Base-by-base conservation (phyloP, 164 flowering plant species). In the Hamamelis virginiana region DNA sequence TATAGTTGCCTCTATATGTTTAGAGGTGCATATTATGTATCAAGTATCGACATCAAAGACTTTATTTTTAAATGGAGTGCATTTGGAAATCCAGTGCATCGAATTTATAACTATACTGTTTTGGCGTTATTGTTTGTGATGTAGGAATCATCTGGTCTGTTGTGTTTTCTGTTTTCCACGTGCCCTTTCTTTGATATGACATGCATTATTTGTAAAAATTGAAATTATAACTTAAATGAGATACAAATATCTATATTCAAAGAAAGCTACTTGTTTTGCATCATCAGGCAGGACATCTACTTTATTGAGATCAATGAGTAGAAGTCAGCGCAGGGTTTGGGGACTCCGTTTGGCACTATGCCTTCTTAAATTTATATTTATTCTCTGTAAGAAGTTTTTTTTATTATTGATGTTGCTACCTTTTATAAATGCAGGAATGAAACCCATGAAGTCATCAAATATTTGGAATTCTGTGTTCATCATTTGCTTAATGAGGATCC, bases 361-460 rank as follows among this genome's bases (percentile, higher is more conserved):
- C 41, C 41, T 64, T 15, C 21, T 13, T 48, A n/a, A 41, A 26
- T 62, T 44, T 18, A 21, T 22, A 3, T 63, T 65, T 22, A 14
- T 52, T 0, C 25, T 56, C n/a, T 16, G 15, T 22, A 15, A 5
- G 38, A 47, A 1, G 12, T 25, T 9, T 21, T 8, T 67, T 27
- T 59, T 67, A 45, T 8, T 14, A 28, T 13, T 57, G 41, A 41
- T 50, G 33, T 26, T 26, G 33, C 12, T 19, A 59, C 27, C 48
- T 8, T 63, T 22, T 55, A 44, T 67, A 27, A 67, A 52, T 84
- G 71, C 92, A 95, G 99, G 89, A 93, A 96, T 82, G 98, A 96
- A 82, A 91, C 98, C 44, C 98, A 96, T 80, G 97, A 96, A 84
- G 98, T 91, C 45, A 90, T 96, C 70, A 96, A 91, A 75, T 96